Percentiles rank a stretch among this genome's conserved stretches.
Conservation (phyloP, 352 stramenopile species). For the Salisapilia sapeloensis region DNA sequence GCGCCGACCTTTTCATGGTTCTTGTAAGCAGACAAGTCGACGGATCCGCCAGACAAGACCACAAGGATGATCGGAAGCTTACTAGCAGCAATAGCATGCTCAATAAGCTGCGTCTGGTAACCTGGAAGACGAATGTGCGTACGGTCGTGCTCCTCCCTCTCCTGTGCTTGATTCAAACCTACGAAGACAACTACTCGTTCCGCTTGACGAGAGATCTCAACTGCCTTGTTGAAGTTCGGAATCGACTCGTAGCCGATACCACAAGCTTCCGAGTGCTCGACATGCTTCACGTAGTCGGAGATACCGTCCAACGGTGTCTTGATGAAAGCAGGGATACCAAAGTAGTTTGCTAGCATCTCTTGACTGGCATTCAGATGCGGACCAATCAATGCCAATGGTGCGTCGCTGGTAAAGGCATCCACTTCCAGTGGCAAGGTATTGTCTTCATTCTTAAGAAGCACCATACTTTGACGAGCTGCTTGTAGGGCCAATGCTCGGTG, state of each 20-base stretch:
- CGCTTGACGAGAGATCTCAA: constrained; percentile 12
- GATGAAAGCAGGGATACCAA: constrained; percentile 37
- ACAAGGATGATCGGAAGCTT: constrained; percentile 54
- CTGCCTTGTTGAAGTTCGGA: constrained; percentile 29
- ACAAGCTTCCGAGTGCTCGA: constrained; percentile 21
- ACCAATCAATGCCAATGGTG: constrained; percentile 46
- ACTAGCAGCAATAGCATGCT: constrained; percentile 19
- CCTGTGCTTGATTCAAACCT: constrained; percentile 40
- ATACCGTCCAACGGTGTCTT: constrained; percentile 36
- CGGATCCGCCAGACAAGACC: constrained; percentile 53
- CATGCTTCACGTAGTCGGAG: constrained; percentile 9
- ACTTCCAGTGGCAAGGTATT: constrained; percentile 32
- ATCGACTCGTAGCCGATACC: constrained; percentile 30
- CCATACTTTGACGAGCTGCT: constrained; percentile 53
- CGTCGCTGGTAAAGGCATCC: constrained; percentile 4
- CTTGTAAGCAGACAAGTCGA: constrained; percentile 52
- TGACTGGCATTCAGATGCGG: constrained; percentile 51
- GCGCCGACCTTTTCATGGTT: constrained; percentile 34
- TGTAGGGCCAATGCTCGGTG: constrained; percentile 44
- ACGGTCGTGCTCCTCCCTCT: constrained; percentile 55
- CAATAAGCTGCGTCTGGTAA: constrained; percentile 42
- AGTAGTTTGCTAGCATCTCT: constrained; percentile 62
- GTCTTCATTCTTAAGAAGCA: constrained; percentile 82
- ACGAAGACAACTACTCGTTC: constrained; percentile 43
- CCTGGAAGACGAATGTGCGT: constrained; percentile 35